Evolutionary conservation across 2,329 filamentous ascomycete genomes (phyloP), one percentile per base, ranked within the genome.

Genomic region (Monilinia polystroma): DNA sequence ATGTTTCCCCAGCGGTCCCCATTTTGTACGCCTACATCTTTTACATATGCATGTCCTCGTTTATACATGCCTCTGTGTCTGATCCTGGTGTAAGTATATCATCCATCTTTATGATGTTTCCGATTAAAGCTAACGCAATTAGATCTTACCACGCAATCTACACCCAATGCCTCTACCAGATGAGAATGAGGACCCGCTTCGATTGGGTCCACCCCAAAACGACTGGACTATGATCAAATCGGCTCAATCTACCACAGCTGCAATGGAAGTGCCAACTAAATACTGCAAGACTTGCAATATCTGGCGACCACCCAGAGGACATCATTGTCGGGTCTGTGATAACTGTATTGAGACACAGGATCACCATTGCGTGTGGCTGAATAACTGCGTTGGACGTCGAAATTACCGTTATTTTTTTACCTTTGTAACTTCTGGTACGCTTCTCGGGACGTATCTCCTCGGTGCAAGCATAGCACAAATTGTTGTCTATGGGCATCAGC

Each of bases 341-440:
- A 97, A 96, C 78, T 99, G 95, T 77, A 87, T 99, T 68, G 95
- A 99, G 78, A 97, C 93, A 0, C 92, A 97, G 72, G 95, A 99
- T 75, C 95, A 99, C 76, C 95, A 99, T 79, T 99, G 95, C 75
- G 93, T 98, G 20, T 99, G 95, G 95, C 86, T 99, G 70, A 99
- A 99, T 80, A 99, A 99, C 78, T 99, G 95, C 72, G 90, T 99
- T 60, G 95, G 95, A 54, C 90, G 94, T 71, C 91, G 95, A 74
- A 99, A 99, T 80, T 99, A 99, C 80, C 92, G 95, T 70, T 98
- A 94, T 78, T 99, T 99, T 79, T 97, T 98, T 77, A 86, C 90
- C 14, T 99, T 97, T 78, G 88, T 99, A 71, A 87, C 87, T 64
- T 87, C 89, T 18, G 87, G 87, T n/a, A 92, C 92, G 0, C 72